Evolutionary conservation across 2,329 filamentous ascomycete genomes (phyloP).

Genomic region (Alternaria alternata): DNA sequence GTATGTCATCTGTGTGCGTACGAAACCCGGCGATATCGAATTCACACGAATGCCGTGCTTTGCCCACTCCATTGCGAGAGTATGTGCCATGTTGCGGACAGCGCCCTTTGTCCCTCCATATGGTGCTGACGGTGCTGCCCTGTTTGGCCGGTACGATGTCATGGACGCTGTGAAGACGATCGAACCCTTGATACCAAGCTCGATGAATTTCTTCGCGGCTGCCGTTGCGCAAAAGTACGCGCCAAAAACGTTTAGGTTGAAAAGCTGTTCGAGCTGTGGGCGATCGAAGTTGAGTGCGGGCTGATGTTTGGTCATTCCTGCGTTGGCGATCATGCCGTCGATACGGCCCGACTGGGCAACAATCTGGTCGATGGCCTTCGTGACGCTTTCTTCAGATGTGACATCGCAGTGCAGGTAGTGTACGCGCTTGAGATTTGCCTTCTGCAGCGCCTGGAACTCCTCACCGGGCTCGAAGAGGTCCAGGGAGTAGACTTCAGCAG

Average conservation of each 20-base stretch:
- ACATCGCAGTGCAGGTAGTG: slow-evolving; percentile 59
- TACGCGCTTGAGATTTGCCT: slow-evolving; percentile 54
- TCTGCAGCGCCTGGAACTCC: slow-evolving; percentile 54
- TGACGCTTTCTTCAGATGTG: slow-evolving; percentile 58
- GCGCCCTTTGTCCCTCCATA: slow-evolving; percentile 56
- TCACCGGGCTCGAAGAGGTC: slow-evolving; percentile 58
- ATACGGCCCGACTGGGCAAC: slow-evolving; percentile 57
- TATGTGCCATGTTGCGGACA: slow-evolving; percentile 54
- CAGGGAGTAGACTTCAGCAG: slow-evolving; percentile 58
- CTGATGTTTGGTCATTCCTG: slow-evolving; percentile 62
- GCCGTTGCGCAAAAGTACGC: slow-evolving; percentile 57
- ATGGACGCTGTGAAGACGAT: slow-evolving; percentile 61
- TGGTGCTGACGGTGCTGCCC: slow-evolving; percentile 61
- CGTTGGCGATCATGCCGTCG: slow-evolving; percentile 63
- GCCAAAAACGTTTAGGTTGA: slow-evolving; percentile 59
- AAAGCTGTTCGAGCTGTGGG: slow-evolving; percentile 58
- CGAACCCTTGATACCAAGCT: slow-evolving; percentile 57
- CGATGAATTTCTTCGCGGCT: slow-evolving; percentile 57
- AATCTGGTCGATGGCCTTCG: slow-evolving; percentile 57
- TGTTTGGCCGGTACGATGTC: slow-evolving; percentile 60
- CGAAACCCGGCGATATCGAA: slow-evolving; percentile 85
- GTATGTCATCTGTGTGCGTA: slow-evolving; percentile 73
- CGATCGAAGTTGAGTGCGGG: slow-evolving; percentile 61
- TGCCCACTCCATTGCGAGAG: slow-evolving; percentile 84
- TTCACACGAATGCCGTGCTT: slow-evolving; percentile 83